A percentile compares a stretch with the other conserved stretches of the same genome.
Evolutionary conservation across 805 yeast genomes (phyloP).

Genomic region (Suhomyces xylopsoci): DNA sequence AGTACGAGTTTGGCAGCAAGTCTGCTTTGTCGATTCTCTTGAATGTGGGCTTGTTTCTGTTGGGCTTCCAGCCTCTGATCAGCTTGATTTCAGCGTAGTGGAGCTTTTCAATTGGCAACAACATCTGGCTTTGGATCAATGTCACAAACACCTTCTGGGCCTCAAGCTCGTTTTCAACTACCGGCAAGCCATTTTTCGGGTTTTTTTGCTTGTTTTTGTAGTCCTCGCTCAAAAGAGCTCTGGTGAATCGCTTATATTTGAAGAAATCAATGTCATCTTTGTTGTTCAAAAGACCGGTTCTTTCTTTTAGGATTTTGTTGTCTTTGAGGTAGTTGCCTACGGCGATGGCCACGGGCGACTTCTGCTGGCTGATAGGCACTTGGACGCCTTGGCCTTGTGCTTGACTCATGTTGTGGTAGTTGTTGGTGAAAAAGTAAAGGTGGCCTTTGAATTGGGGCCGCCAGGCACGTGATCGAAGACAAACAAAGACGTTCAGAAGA

Average conservation of each 20-base stretch:
- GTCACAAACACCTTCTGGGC: slow-evolving; percentile 63
- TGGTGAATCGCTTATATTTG: slow-evolving; percentile 74
- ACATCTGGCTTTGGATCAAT: slow-evolving; percentile 69
- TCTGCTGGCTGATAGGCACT: slow-evolving; percentile 14
- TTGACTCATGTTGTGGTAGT: background rate
- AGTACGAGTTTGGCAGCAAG: slow-evolving; percentile 65
- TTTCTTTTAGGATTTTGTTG: slow-evolving; percentile 66
- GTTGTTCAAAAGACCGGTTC: slow-evolving; percentile 75
- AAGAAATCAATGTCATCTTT: slow-evolving; percentile 75
- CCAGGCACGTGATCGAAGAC: no score
- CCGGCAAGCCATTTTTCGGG: slow-evolving; percentile 42
- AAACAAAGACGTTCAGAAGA: no score
- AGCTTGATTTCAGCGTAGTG: slow-evolving; percentile 62
- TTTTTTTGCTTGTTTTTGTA: slow-evolving; percentile 53
- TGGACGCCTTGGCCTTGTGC: slow-evolving; percentile 3
- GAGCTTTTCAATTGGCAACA: slow-evolving; percentile 73
- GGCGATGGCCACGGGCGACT: slow-evolving; percentile 58
- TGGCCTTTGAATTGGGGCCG: background rate
- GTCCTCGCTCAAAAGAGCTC: slow-evolving; percentile 74
- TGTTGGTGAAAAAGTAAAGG: slow-evolving; percentile 4
- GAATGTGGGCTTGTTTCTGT: slow-evolving; percentile 61
- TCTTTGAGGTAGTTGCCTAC: slow-evolving; percentile 71
- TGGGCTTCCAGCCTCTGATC: slow-evolving; percentile 55
- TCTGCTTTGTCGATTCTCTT: slow-evolving; percentile 55
- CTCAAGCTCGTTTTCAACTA: slow-evolving; percentile 46